Conservation (phyloP, 2,329 filamentous ascomycete genomes). For the Penicillium olsonii region DNA sequence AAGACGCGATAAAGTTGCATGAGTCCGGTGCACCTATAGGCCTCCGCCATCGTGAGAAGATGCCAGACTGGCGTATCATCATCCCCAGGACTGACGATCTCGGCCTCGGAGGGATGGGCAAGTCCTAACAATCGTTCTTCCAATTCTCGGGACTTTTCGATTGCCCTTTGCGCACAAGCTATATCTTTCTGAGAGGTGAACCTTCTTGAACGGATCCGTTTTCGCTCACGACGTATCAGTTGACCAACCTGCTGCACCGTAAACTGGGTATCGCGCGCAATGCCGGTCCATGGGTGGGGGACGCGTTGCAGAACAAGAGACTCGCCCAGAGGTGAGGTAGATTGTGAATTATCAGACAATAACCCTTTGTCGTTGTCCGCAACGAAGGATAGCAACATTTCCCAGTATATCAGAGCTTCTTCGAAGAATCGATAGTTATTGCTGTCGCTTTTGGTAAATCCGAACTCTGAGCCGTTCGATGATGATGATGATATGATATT, state of each 20-base stretch:
- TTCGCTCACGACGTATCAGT: conserved; percentile 39
- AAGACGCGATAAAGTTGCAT: conserved; percentile 59
- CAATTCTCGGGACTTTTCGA: conserved; percentile 40
- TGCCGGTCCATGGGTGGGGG: conserved; percentile 43
- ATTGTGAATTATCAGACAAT: conserved; percentile 19
- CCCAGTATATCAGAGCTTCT: conserved; percentile 60
- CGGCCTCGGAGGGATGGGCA: conserved; percentile 48
- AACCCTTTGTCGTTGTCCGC: conserved; percentile 42
- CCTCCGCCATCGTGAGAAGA: conserved; percentile 55
- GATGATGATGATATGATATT: conserved; percentile 38
- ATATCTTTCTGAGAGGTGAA: conserved; percentile 43
- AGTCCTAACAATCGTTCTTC: conserved; percentile 52
- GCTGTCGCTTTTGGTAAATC: conserved; percentile 21
- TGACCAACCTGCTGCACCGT: conserved; percentile 49
- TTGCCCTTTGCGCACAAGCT: conserved; percentile 34
- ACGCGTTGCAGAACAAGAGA: conserved; percentile 36
- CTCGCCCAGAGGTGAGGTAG: conserved; percentile 25
- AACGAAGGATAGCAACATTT: conserved; percentile 60
- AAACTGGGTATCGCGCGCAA: conserved; percentile 40
- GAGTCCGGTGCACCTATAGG: conserved; percentile 55
- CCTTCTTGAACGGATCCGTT: conserved; percentile 33
- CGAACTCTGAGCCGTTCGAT: conserved; percentile 5
- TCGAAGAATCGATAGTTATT: conserved; percentile 57
- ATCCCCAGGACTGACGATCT: conserved; percentile 55
- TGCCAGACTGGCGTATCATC: conserved; percentile 55